Conservation (phyloP, 306 rosid species). For the Urtica urens region DNA sequence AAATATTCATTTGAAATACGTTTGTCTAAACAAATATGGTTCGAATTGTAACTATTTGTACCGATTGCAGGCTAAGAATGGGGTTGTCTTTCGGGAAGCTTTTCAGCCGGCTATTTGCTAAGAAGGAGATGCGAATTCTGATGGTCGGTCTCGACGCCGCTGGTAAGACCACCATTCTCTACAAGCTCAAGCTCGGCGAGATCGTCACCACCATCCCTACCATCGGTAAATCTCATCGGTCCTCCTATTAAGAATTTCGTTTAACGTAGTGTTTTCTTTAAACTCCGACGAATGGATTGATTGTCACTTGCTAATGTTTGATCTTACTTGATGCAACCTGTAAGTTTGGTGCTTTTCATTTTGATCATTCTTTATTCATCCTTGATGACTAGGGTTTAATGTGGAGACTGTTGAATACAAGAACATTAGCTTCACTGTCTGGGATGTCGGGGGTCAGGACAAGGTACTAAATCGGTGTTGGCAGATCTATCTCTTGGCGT, state of each 20-base stretch:
- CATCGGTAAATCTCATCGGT: slow-evolving; percentile 59
- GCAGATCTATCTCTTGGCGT: neutral
- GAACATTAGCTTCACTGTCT: slow-evolving; percentile 95
- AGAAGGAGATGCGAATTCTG: slow-evolving; percentile 90
- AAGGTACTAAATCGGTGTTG: slow-evolving; percentile 90
- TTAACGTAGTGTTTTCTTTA: too few relatives aligned
- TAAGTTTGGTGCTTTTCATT: neutral
- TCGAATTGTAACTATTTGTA: too few relatives aligned
- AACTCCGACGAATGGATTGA: too few relatives aligned
- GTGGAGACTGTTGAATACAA: slow-evolving; percentile 92
- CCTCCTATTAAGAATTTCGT: too few relatives aligned
- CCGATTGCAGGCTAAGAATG: slow-evolving; percentile 43
- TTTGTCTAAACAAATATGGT: too few relatives aligned
- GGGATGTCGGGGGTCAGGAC: too few relatives aligned
- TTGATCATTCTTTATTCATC: slow-evolving; percentile 6
- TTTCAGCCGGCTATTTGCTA: slow-evolving; percentile 79
- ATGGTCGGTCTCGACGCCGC: slow-evolving; percentile 98
- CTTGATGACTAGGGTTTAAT: slow-evolving; percentile 56
- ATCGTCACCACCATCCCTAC: slow-evolving; percentile 97
- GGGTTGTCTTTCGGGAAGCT: slow-evolving; percentile 89
- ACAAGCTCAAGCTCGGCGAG: too few relatives aligned
- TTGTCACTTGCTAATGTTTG: neutral
- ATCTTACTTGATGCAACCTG: neutral
- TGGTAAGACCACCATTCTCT: slow-evolving; percentile 91
- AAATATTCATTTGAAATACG: too few relatives aligned